Evolutionary conservation across 208 protist species (phyloP).

Genomic region (Tritrichomonas foetus): DNA sequence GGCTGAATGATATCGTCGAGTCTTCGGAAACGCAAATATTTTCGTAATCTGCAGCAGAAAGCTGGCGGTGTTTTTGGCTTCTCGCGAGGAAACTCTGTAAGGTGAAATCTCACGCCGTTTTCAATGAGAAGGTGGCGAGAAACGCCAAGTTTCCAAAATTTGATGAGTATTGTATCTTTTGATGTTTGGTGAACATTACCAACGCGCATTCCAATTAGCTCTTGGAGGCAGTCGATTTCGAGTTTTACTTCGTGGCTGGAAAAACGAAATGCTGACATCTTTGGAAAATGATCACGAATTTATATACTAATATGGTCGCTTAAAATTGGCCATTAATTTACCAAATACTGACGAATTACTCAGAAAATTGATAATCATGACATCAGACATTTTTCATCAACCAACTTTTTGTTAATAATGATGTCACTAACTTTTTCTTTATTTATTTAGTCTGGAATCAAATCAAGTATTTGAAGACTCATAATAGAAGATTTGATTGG

Average conservation of each 20-base stretch:
- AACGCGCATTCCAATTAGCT: background rate
- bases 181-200: background rate
- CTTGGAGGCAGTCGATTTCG: conserved; percentile 26
- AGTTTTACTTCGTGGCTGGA: conserved; percentile 19
- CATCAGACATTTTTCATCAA: too few relatives aligned
- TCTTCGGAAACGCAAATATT: background rate
- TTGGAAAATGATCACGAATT: conserved; percentile 13
- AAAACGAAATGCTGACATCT: background rate
- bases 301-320: too few relatives aligned
- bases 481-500: too few relatives aligned
- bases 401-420: too few relatives aligned
- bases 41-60: background rate
- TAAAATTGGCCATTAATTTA: too few relatives aligned
- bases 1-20: conserved; percentile 36
- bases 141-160: conserved; percentile 27
- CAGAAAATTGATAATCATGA: too few relatives aligned
- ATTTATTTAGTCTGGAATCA: too few relatives aligned
- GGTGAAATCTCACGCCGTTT: background rate
- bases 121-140: background rate
- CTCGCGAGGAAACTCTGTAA: conserved; percentile 21
- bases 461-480: too few relatives aligned
- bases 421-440: too few relatives aligned
- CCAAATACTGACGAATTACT: too few relatives aligned
- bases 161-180: background rate
- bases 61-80: conserved; percentile 5